Evolutionary conservation across 176 grass and related monocot species (phyloP), one percentile per base, ranked within the genome.

Genomic region (Oryza coarctata): DNA sequence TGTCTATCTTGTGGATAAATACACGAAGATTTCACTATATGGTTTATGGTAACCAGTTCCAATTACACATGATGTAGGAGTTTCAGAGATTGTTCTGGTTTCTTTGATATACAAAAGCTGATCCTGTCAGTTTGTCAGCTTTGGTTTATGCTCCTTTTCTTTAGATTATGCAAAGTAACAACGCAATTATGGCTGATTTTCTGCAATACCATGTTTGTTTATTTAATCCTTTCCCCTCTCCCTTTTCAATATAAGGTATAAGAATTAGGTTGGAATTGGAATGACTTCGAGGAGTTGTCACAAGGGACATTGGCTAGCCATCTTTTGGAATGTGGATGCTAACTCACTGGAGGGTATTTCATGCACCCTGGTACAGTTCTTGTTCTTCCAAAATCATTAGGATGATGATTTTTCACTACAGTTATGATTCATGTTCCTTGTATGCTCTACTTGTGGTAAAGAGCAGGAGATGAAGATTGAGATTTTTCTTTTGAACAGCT

Each of bases 261-360:
- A 65, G 95, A 94, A 93, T 87, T 98, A 72, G 95, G 95, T 77
- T 98, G 92, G 95, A 89, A 86, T 68, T 90, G 90, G 90, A 83
- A 91, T 82, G 90, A 98, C 35, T 91, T 81, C 38, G 70, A 65
- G 71, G 66, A 89, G 69, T 84, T 95, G 52, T 92, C 95, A 70
- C 90, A 98, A 79, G 95, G 95, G 57, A 86, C 84, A 60, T 89
- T 98, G 82, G 90, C 88, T 61, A 88, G 95, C 71, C 95, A 98
- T 93, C 88, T 98, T 89, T 44, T 98, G 61, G 95, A 98, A 68
- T 98, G 95, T 79, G 95, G 95, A 85, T 98, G 95, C 89, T 92
- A 98, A 91, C 84, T 98, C 61, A 98, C 90, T 76, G 95, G 95
- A 84, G 95, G 95, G 80, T 98, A 98, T 84, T 98, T 93, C 86